These are phyloP conservation scores for Suillus discolor DNA, from an alignment of 768 basidiomycete species.

Conservation along the genomic window DNA sequence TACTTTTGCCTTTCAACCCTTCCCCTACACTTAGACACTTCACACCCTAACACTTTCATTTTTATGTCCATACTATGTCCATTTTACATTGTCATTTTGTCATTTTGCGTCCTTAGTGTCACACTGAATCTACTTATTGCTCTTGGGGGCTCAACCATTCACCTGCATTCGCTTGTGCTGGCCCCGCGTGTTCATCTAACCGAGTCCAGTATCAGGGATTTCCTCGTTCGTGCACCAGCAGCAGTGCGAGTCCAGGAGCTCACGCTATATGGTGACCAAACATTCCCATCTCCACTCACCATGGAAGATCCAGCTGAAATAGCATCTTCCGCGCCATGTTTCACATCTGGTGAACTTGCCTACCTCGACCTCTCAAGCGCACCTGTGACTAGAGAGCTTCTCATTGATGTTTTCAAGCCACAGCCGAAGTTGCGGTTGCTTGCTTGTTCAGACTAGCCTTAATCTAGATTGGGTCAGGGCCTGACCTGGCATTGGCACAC, in stretches of 20 bases:
- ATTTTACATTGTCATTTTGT: no score
- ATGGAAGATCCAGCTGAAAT: conserved; percentile 67
- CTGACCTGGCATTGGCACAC: conserved; percentile 29
- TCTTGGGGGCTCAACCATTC: conserved; percentile 68
- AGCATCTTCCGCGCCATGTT: conserved; percentile 77
- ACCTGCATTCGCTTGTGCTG: conserved; percentile 77
- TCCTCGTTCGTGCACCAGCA: conserved; percentile 71
- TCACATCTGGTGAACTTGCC: conserved; percentile 69
- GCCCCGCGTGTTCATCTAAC: conserved; percentile 86
- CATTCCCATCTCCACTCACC: conserved; percentile 74
- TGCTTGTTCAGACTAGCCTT: conserved; percentile 75
- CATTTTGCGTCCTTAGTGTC: no score
- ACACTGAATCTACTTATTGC: conserved; percentile 72
- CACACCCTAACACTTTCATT: no score
- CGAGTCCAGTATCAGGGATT: conserved; percentile 71
- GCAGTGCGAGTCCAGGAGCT: conserved; percentile 70
- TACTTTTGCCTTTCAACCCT: no score
- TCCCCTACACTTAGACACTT: no score
- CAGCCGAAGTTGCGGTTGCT: conserved; percentile 83
- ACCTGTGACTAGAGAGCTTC: conserved; percentile 61
- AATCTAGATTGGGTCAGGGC: conserved; percentile 63
- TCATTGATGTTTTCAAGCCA: conserved; percentile 51
- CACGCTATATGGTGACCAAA: conserved; percentile 87
- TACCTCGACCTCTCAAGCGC: conserved; percentile 92
- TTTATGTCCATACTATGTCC: no score